These are phyloP conservation scores for Dioscorea cayenensis DNA, from an alignment of 116 monocot species.

Conservation along the genomic window DNA sequence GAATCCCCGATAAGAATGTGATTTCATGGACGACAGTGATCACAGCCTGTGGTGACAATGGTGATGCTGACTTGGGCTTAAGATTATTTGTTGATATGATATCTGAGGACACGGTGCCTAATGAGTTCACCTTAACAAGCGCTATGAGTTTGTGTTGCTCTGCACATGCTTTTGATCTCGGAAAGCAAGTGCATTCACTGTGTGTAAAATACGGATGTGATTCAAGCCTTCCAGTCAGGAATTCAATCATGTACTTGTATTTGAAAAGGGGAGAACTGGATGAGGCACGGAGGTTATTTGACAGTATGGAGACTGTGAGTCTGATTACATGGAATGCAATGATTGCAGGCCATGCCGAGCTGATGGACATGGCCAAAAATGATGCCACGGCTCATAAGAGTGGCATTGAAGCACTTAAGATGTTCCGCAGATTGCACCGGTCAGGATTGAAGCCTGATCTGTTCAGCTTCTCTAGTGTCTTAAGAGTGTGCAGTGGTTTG, in stretches of 20 bases:
- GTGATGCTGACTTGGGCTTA: constrained; percentile 50
- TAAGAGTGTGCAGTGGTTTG: constrained; percentile 66
- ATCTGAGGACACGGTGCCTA: constrained; percentile 37
- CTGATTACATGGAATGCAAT: constrained; percentile 89
- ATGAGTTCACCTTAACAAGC: constrained; percentile 86
- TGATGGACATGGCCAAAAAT: constrained; percentile 43
- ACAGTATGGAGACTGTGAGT: constrained; percentile 39
- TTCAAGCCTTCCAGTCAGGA: constrained; percentile 47
- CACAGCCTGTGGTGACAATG: constrained; percentile 67
- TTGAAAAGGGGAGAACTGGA: constrained; percentile 58
- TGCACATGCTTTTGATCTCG: constrained; percentile 40
- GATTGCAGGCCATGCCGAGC: constrained; percentile 75
- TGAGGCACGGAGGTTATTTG: constrained; percentile 50
- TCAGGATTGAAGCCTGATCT: constrained; percentile 58
- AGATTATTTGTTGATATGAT: constrained; percentile 67
- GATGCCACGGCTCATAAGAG: constrained; percentile 31
- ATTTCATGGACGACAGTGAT: constrained; percentile 82
- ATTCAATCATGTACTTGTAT: constrained; percentile 88
- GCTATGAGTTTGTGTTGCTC: constrained; percentile 65
- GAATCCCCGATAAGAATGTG: constrained; percentile 61
- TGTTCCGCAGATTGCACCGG: constrained; percentile 45
- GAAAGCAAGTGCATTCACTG: constrained; percentile 67
- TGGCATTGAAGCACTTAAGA: constrained; percentile 55
- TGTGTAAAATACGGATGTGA: constrained; percentile 71
- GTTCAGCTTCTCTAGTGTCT: constrained; percentile 68